A percentile compares a stretch with the other conserved stretches of the same genome.
Conservation (phyloP, 2,329 filamentous ascomycete species). For the Botrytis elliptica region DNA sequence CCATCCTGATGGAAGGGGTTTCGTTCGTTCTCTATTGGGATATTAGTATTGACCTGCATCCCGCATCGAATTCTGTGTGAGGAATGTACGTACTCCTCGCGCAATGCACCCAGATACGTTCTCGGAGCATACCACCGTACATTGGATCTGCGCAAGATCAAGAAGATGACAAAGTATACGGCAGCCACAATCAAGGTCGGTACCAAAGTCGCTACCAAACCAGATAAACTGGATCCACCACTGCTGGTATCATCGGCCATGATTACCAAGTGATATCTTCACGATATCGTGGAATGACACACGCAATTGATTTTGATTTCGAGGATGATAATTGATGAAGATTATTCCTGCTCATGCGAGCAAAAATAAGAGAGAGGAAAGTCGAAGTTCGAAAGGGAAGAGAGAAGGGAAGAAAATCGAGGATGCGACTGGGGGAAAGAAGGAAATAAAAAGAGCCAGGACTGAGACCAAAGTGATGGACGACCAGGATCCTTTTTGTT, state of each 20-base stretch:
- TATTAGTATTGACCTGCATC: slow-evolving; percentile 24
- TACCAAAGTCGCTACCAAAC: slow-evolving; percentile 49
- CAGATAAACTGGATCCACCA: slow-evolving; percentile 35
- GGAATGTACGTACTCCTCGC: slow-evolving; percentile 40
- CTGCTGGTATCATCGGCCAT: neutral
- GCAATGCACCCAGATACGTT: slow-evolving; percentile 54
- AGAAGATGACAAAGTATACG: slow-evolving; percentile 48
- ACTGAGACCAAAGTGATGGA: neutral
- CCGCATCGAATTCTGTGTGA: neutral
- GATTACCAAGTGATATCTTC: neutral
- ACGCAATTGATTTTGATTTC: neutral
- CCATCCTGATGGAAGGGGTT: slow-evolving; percentile 57
- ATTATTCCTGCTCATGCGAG: slow-evolving; percentile 13
- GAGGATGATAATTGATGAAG: neutral
- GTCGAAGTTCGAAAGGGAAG: neutral
- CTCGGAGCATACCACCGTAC: slow-evolving; percentile 53
- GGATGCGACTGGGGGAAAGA: neutral
- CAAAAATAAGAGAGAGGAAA: neutral
- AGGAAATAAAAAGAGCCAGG: neutral
- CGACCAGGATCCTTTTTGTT: neutral
- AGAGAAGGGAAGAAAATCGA: neutral
- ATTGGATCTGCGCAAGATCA: slow-evolving; percentile 49
- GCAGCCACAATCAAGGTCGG: slow-evolving; percentile 45
- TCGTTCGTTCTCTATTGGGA: slow-evolving; percentile 53
- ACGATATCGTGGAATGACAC: neutral